Evolutionary conservation across 306 rosid species (phyloP).

Genomic region (Echinosophora koreensis): DNA sequence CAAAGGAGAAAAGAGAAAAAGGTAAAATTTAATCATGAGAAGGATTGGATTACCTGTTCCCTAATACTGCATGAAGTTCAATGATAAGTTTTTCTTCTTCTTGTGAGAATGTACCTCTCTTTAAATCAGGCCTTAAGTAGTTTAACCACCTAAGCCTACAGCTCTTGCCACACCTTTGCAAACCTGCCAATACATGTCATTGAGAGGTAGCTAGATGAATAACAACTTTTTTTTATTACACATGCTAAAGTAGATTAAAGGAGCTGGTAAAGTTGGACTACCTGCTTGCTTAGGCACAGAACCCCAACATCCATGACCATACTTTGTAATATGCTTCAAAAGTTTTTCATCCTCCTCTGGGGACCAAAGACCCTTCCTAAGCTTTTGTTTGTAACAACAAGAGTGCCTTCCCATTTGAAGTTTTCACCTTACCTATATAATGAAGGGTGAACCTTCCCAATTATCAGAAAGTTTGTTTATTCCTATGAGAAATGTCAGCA

Average conservation of each 20-base stretch:
- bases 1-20: constrained; percentile 15
- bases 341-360: constrained; percentile 72
- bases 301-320: constrained; percentile 75
- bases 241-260: not conserved
- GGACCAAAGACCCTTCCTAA: constrained; percentile 71
- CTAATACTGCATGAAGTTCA: constrained; percentile 68
- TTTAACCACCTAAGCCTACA: constrained; percentile 76
- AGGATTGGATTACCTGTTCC: constrained; percentile 57
- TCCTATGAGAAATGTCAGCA: constrained; percentile 55
- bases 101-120: constrained; percentile 70
- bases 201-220: not conserved
- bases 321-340: constrained; percentile 61
- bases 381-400: constrained; percentile 69
- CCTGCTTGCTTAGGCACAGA: constrained; percentile 78
- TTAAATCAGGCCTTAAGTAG: constrained; percentile 75
- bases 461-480: constrained; percentile 48
- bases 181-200: constrained; percentile 51
- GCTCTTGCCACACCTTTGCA: constrained; percentile 77
- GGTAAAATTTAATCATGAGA: constrained; percentile 1
- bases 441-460: constrained; percentile 36
- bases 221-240: not conserved
- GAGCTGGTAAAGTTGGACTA: constrained; percentile 1
- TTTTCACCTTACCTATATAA: constrained; percentile 9
- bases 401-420: constrained; percentile 71
- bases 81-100: constrained; percentile 66